Percentiles rank a stretch among this genome's conserved stretches.
These are phyloP conservation scores for Davidsoniella eucalypti DNA, from an alignment of 2,329 filamentous ascomycete genomes.

Conservation along the genomic window DNA sequence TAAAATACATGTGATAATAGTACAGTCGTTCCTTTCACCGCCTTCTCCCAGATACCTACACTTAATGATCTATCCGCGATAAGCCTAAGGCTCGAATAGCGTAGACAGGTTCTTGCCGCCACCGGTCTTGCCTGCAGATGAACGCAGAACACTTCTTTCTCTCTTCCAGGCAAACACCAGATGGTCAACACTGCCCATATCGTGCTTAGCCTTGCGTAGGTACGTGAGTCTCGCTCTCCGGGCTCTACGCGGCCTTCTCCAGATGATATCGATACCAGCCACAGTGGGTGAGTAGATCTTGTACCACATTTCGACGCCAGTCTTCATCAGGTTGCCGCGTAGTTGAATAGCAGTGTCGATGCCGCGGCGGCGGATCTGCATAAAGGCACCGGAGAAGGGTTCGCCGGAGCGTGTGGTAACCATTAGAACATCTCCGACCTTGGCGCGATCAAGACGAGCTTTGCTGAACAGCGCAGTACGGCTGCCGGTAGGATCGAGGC, in stretches of 20 bases:
- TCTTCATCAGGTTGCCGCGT: constrained; percentile 68
- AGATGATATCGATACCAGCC: constrained; percentile 82
- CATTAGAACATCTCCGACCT: constrained; percentile 79
- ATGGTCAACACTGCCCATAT: constrained; percentile 71
- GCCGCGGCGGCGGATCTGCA: constrained; percentile 75
- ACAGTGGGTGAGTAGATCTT: constrained; percentile 89
- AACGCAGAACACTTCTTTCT: constrained; percentile 26
- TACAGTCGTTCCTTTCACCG: constrained; percentile 9
- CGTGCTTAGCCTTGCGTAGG: constrained; percentile 76
- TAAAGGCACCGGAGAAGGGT: constrained; percentile 74
- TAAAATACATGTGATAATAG: constrained; percentile 12
- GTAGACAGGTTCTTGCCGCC: constrained; percentile 13
- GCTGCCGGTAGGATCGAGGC: constrained; percentile 71
- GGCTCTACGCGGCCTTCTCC: constrained; percentile 68
- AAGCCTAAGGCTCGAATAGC: constrained; percentile 12
- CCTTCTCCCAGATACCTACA: background rate
- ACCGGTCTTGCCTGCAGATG: constrained; percentile 10
- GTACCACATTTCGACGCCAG: constrained; percentile 93
- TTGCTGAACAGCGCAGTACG: constrained; percentile 68
- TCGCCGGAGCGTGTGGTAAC: constrained; percentile 68
- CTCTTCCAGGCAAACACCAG: constrained; percentile 43
- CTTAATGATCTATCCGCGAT: background rate
- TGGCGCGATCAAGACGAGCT: constrained; percentile 60
- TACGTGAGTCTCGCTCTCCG: constrained; percentile 79
- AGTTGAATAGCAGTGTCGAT: constrained; percentile 79